Percentiles rank a stretch among this genome's conserved stretches.
These are phyloP conservation scores for Cercospora zeina DNA, from an alignment of 2,329 filamentous ascomycete species.

Conservation along the genomic window DNA sequence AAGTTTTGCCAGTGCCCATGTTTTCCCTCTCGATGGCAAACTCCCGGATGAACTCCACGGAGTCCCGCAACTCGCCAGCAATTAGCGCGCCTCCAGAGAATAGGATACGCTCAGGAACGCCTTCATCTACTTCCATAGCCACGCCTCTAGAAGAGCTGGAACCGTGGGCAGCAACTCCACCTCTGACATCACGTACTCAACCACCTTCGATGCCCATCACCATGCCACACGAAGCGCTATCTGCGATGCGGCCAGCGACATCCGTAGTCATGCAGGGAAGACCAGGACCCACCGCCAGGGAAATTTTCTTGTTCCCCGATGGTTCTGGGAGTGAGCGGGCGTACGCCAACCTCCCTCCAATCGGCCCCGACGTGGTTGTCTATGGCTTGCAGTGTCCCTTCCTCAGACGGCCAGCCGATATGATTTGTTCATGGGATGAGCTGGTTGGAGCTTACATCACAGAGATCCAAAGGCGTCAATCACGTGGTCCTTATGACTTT, in stretches of 20 bases:
- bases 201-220: background rate
- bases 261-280: slow-evolving; percentile 14
- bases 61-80: background rate
- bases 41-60: background rate
- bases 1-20: background rate
- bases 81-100: background rate
- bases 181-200: background rate
- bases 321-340: slow-evolving; percentile 7
- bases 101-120: background rate
- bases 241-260: background rate
- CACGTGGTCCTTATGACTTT: slow-evolving; percentile 42
- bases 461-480: slow-evolving; percentile 42
- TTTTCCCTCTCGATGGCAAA: background rate
- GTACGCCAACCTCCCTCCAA: slow-evolving; percentile 13
- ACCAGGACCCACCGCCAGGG: background rate
- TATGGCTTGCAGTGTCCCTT: slow-evolving; percentile 51
- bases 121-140: slow-evolving; percentile 11
- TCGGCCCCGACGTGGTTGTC: slow-evolving; percentile 18
- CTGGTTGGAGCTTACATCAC: slow-evolving; percentile 29
- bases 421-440: slow-evolving; percentile 20
- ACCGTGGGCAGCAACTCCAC: slow-evolving; percentile 1
- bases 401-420: slow-evolving; percentile 24
- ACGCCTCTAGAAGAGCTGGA: slow-evolving; percentile 10
- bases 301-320: slow-evolving; percentile 16
- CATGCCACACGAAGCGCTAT: background rate